Percentiles rank a stretch among this genome's conserved stretches.
Conservation (phyloP, 768 basidiomycete genomes). For the Lactarius sanguifluus region DNA sequence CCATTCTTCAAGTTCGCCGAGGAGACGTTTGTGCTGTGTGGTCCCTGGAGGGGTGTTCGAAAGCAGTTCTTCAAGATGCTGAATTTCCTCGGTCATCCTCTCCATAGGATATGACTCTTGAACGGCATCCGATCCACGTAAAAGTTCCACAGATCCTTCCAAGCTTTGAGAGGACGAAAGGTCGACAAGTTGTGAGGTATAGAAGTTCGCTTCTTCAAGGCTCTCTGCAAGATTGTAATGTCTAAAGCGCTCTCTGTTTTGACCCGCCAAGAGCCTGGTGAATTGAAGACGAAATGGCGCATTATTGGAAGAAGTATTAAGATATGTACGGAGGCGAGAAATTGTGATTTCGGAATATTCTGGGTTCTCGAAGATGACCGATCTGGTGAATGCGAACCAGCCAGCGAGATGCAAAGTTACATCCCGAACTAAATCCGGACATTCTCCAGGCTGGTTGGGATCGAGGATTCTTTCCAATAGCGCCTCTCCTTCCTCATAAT, state of each 20-base stretch:
- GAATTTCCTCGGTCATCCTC: background rate
- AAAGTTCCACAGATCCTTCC: background rate
- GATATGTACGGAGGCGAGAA: background rate
- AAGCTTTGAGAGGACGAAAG: background rate
- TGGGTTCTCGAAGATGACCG: background rate
- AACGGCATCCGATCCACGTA: background rate
- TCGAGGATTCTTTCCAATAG: background rate
- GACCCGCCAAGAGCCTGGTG: no score
- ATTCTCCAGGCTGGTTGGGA: background rate
- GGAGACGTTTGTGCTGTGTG: background rate
- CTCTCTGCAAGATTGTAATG: background rate
- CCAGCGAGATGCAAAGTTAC: background rate
- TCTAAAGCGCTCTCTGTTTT: background rate
- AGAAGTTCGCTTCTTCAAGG: conserved; percentile 1
- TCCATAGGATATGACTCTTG: no score
- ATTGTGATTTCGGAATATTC: conserved; percentile 10
- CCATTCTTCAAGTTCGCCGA: background rate
- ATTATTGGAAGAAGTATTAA: background rate
- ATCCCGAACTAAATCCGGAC: background rate
- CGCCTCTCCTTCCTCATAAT: conserved; percentile 11
- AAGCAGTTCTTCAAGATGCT: background rate
- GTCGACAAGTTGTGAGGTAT: background rate
- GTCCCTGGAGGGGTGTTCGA: background rate
- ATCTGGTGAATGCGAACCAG: background rate
- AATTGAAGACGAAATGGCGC: no score